These are phyloP conservation scores for Caryocar brasiliense DNA, from an alignment of 441 rosid genomes.

Conservation along the genomic window DNA sequence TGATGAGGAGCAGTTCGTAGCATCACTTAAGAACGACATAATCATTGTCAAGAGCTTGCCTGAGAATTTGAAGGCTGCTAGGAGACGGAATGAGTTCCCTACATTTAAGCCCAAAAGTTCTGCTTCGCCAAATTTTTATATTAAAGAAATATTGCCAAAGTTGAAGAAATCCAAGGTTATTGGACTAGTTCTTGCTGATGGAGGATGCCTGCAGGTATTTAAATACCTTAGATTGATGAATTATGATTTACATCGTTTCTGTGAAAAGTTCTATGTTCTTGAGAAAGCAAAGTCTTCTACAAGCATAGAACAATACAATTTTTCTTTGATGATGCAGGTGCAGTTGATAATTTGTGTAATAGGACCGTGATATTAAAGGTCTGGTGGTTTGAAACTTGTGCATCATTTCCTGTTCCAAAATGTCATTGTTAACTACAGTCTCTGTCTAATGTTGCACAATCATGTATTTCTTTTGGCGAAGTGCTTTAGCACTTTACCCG, in stretches of 20 bases:
- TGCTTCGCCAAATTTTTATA: constrained; percentile 70
- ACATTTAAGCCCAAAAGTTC: constrained; percentile 68
- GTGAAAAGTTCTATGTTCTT: constrained; percentile 2
- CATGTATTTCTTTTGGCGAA: too few species aligned
- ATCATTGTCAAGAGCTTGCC: constrained; percentile 64
- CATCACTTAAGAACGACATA: constrained; percentile 76
- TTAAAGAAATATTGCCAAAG: constrained; percentile 66
- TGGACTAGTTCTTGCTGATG: constrained; percentile 66
- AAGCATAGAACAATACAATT: not conserved
- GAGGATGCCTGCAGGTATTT: constrained; percentile 90
- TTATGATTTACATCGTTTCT: not conserved
- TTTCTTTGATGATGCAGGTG: not conserved
- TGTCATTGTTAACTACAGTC: too few species aligned
- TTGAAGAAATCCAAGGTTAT: constrained; percentile 62
- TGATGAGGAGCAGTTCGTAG: constrained; percentile 89
- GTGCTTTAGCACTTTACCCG: too few species aligned
- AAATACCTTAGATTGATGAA: constrained; percentile 4
- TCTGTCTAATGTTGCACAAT: too few species aligned
- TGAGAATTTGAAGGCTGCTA: constrained; percentile 64
- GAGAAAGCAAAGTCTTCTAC: constrained; percentile 1
- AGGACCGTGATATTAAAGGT: not conserved
- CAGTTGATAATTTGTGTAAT: not conserved
- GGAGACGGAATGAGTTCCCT: constrained; percentile 66
- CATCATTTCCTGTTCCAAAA: not conserved
- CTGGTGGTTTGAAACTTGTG: not conserved